Evolutionary conservation across 768 basidiomycete species (phyloP), one percentile per base, ranked within the genome.

Genomic region (Polyporus arcularius): DNA sequence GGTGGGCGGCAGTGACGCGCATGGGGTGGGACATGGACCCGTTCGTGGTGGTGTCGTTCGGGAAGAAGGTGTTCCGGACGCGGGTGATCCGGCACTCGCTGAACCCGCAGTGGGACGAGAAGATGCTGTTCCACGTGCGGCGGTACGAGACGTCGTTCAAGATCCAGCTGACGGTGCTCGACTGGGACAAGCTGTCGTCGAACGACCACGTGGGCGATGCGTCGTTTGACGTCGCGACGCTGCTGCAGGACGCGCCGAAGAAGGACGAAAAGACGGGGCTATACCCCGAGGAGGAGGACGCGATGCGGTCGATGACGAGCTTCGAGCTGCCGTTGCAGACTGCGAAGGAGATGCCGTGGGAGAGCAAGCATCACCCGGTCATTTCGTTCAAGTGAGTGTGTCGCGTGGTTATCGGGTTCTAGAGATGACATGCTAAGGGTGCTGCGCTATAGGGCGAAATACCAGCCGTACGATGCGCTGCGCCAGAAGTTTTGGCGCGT

Each of bases 1-100:
- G 39, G 45, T 18, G 4, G 35, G 32, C 53, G 38, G 10, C 57
- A 92, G 91, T 93, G 85, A 93, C 88, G 1, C 85, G 90, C 0
- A 91, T 85, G 0, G 92, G 91, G 0, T 95, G 88, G 84, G 96
- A 98, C 71, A 97, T 98, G 95, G 95, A 98, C 68, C 95, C 96
- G 0, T 98, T 98, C 69, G 91, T 93, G 26, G 94, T 99, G 62
- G 84, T 96, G 64, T 94, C 93, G 3, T 99, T 99, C 64, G 93
- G 96, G 32, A 96, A 95, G 78, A 98, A 97, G 72, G 92, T 98
- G 4, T 98, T 98, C 77, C 83, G 96, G 2, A 98, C 96, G 0
- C 87, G 91, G 35, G 86, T 94, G 30, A 87, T 95, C 56, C 84
- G 94, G 4, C 93, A 95, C 73, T 87, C 85, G 59, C 77, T 88